Evolutionary conservation across 805 yeast genomes (phyloP), one percentile per base, ranked within the genome.

Genomic region (Wickerhamomyces tratensis): DNA sequence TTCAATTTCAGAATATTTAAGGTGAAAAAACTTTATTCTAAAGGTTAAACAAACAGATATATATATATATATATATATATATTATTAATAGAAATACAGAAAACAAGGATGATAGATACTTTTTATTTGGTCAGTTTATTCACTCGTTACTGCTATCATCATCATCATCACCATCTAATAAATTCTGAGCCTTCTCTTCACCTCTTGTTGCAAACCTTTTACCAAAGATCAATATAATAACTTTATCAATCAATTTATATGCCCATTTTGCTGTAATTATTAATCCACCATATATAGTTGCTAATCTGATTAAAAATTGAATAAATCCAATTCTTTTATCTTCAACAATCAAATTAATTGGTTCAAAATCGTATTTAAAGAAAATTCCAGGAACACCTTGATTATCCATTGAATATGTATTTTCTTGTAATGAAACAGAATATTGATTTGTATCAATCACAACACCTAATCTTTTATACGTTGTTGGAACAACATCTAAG

Each of bases 331-430:
- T 68, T 48, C 98, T 71, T 42, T 64, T 69, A 54, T 91, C 97
- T 26, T 69, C 69, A 20, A 88, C 71, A 5, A 75, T 62, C 51
- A 93, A 70, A 38, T 79, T 74, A 37, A 93, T 76, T 5, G 97
- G 91, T 54, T 93, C 98, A 58, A 93, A 87, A 50, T 87, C 87
- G 59, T 89, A 91, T 43, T 74, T 76, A 65, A 93, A 76, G 54
- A 74, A 84, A 26, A 91, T 79, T 0, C 96, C 97, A 5, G 97
- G 94, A 6, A 73, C 58, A 25, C 63, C 63, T 14, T 46, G 42
- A 13, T 51, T 49, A 37, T 49, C 42, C 35, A 36, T 20, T 5
- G 51, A 41, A 31, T 45, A 51, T 6, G 49, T 53, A 33, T 54
- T 60, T 44, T 71, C 74, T 36, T 66, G 69, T 46, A 74, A 78